These are phyloP conservation scores for Suhomyces tanzawaensis DNA, from an alignment of 805 yeast genomes.

Conservation along the genomic window DNA sequence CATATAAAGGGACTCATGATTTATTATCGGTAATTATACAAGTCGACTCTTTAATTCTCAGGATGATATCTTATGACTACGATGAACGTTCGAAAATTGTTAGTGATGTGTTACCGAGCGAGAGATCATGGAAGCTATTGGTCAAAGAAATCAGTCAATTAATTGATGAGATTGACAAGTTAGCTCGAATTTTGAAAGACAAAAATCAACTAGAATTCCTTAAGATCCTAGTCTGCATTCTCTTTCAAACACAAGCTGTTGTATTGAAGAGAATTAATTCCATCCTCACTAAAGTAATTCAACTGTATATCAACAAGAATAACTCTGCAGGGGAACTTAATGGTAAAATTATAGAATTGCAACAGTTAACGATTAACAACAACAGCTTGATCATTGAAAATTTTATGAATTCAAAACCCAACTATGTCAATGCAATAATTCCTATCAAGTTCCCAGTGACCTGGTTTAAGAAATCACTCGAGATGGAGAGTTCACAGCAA, in stretches of 20 bases:
- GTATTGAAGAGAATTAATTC: conserved; percentile 31
- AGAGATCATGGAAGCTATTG: conserved; percentile 34
- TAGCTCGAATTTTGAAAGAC: conserved; percentile 8
- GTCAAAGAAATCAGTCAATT: conserved; percentile 28
- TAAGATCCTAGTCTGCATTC: conserved; percentile 24
- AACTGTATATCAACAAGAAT: conserved; percentile 17
- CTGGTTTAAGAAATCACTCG: conserved; percentile 23
- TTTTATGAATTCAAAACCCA: conserved; percentile 28
- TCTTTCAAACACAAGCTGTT: conserved; percentile 28
- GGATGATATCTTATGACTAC: conserved; percentile 35
- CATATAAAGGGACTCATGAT: conserved; percentile 19
- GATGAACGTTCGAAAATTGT: conserved; percentile 32
- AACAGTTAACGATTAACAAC: conserved; percentile 25
- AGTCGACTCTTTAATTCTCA: conserved; percentile 38
- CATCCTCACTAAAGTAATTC: conserved; percentile 21
- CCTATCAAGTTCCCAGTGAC: conserved; percentile 31
- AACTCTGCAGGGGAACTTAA: conserved; percentile 13
- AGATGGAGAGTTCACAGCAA: conserved; percentile 7
- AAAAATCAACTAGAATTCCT: conserved; percentile 16
- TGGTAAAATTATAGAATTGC: conserved; percentile 26
- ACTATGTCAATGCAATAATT: conserved; percentile 23
- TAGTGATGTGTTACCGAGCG: conserved; percentile 19
- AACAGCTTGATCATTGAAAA: conserved; percentile 19
- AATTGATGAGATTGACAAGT: conserved; percentile 13
- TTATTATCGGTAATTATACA: conserved; percentile 29